Base-by-base conservation (phyloP, 2,329 filamentous ascomycete genomes). In the Gyromitra esculenta region DNA sequence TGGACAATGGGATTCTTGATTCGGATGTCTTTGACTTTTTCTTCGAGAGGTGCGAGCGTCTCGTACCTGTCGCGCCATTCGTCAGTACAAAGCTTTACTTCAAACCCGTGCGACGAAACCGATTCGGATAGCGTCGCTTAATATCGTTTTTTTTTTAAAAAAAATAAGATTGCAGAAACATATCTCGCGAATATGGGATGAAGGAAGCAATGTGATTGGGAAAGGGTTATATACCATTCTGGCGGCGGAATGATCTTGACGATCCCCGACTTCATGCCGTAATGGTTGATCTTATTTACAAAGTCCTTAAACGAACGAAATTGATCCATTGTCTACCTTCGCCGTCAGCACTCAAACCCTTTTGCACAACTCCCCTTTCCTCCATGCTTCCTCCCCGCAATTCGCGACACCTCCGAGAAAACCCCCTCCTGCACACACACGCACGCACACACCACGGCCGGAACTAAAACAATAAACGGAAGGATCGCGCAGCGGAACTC, bases 1-100 rank as follows among this genome's bases (percentile, higher is more conserved):
- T 99, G 96, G 82, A 94, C 97, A 83, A 99, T 98, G 2, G 96
- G 96, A 80, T 99, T 96, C 84, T 95, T 95, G 82, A 99, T 94
- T 82, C 91, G 91, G 83, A 99, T 92, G 78, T 91, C 91, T 85
- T 97, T 98, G 79, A 99, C 89, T 65, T 93, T 88, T 81, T 97
- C 92, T 82, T 96, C 90, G 78, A 97, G 89, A 48, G 88, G 86
- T 15, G 92, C 92, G 48, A 96, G 90, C 35, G 89, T 87, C 79
- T 94, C 89, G 81, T 86, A 85, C 89, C 89, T 91, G 76, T 70
- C 77, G 75, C 21, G 54, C 60, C 18, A 69, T 45, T 37, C 21
- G 39, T 77, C 35, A 76, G 73, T 37, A 70, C 37, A 59, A 68
- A 59, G 43, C 50, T 25, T 15, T 6, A 50, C 15, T 69, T 54